Evolutionary conservation across 2,329 filamentous ascomycete species (phyloP).

Genomic region (Pseudogymnoascus sp.): DNA sequence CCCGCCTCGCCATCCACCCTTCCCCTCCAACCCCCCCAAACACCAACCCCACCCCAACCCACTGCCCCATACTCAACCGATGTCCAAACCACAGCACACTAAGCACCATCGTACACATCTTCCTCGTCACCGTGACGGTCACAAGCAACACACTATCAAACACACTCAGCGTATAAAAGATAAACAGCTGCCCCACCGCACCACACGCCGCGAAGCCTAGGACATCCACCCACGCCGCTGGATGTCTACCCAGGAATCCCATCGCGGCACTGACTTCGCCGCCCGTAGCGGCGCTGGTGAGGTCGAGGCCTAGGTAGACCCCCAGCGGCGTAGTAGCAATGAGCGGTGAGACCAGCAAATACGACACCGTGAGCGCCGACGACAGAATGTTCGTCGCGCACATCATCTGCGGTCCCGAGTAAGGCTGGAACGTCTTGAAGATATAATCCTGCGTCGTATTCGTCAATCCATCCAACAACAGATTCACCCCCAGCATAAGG

Average conservation of each 20-base stretch:
- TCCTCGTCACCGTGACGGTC: conserved; percentile 92
- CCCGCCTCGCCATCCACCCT: conserved; percentile 60
- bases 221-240: conserved; percentile 76
- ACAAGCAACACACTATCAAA: conserved; percentile 90
- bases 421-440: conserved; percentile 70
- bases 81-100: conserved; percentile 95
- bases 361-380: conserved; percentile 65
- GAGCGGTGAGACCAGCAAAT: conserved; percentile 72
- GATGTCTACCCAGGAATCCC: conserved; percentile 71
- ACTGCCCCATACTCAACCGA: conserved; percentile 77
- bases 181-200: conserved; percentile 91
- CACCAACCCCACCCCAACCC: conserved; percentile 83
- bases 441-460: conserved; percentile 97
- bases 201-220: conserved; percentile 84
- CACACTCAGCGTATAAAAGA: conserved; percentile 88
- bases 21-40: conserved; percentile 95
- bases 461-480: conserved; percentile 91
- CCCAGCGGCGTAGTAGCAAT: conserved; percentile 60
- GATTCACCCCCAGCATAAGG: conserved; percentile 74
- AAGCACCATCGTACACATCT: conserved; percentile 98
- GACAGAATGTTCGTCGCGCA: conserved; percentile 89
- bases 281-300: conserved; percentile 44
- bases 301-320: conserved; percentile 58
- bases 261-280: conserved; percentile 75
- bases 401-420: conserved; percentile 97